Percentiles rank a stretch among this genome's conserved stretches.
phyloP scores from a whole-genome alignment of 257 asterid species.

The Coffea canephora region DNA sequence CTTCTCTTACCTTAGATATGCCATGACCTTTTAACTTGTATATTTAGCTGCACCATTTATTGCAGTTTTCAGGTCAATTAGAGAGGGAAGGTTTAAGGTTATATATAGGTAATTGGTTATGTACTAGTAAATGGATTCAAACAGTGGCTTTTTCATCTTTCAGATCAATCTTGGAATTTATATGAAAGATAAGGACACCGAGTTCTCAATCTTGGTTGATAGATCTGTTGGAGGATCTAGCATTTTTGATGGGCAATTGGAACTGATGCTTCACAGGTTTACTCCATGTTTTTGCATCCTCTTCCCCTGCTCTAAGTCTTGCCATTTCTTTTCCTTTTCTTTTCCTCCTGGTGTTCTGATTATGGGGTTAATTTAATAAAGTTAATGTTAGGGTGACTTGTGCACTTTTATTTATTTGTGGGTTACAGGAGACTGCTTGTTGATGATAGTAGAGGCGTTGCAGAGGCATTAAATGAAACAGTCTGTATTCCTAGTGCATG shows the following conservation, averaged over 20 bases:
- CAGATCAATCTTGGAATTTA: constrained; percentile 93
- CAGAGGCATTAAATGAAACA: constrained; percentile 83
- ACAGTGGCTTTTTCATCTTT: not conserved
- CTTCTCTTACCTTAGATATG: not conserved
- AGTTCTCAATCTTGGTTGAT: constrained; percentile 89
- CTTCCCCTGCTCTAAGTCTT: not conserved
- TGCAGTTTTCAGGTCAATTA: not conserved
- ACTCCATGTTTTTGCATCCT: constrained; percentile 3
- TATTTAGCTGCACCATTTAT: not conserved
- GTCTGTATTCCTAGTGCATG: constrained; percentile 57
- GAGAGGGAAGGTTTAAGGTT: not conserved
- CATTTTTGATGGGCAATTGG: constrained; percentile 76
- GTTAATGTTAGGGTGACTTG: not conserved
- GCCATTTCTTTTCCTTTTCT: not conserved
- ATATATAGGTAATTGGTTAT: not conserved
- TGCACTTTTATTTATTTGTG: constrained; percentile 3
- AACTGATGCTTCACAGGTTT: constrained; percentile 92
- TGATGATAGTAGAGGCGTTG: constrained; percentile 92
- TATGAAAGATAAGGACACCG: constrained; percentile 69
- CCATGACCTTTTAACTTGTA: not conserved
- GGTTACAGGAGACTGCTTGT: constrained; percentile 74
- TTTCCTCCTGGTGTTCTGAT: not conserved
- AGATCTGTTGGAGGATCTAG: constrained; percentile 97
- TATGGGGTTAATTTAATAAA: not conserved
- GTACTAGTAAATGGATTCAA: not conserved